phyloP scores from a whole-genome alignment of 192 early-diverging fungal genomes.

The Coemansia sp. region DNA sequence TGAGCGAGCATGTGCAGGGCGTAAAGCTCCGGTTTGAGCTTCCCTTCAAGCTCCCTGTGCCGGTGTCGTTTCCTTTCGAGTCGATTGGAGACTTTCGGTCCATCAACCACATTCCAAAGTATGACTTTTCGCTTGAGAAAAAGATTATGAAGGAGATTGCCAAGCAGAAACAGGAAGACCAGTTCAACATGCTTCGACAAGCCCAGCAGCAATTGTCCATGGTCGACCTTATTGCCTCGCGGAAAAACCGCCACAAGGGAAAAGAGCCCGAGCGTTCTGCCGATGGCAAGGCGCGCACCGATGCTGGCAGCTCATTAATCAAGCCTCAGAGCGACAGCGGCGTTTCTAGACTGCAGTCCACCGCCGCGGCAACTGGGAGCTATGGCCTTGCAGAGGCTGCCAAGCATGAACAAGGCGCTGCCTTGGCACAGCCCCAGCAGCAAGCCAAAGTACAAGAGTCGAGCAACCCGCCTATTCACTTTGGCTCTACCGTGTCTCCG shows the following conservation, averaged over 20 bases:
- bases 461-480: neutral
- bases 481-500: neutral
- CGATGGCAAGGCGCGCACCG: neutral
- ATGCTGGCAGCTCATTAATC: neutral
- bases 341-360: constrained; percentile 4
- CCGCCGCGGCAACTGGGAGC: neutral
- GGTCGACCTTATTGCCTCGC: constrained; percentile 52
- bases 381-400: constrained; percentile 1
- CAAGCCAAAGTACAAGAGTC: neutral
- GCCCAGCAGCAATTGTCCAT: constrained; percentile 50
- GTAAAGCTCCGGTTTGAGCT: constrained; percentile 49
- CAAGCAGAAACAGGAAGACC: constrained; percentile 45
- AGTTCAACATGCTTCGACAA: constrained; percentile 38
- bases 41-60: constrained; percentile 39
- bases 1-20: constrained; percentile 44
- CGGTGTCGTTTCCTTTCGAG: constrained; percentile 52
- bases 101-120: constrained; percentile 49
- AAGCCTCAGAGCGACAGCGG: constrained; percentile 43
- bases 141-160: constrained; percentile 50
- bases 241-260: constrained; percentile 45
- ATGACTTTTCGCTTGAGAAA: constrained; percentile 52
- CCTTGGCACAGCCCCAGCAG: neutral
- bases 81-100: constrained; percentile 46
- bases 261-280: constrained; percentile 34
- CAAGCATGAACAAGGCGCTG: neutral